Base-by-base conservation (phyloP, 2,329 filamentous ascomycete species). In the Botrytis aclada region DNA sequence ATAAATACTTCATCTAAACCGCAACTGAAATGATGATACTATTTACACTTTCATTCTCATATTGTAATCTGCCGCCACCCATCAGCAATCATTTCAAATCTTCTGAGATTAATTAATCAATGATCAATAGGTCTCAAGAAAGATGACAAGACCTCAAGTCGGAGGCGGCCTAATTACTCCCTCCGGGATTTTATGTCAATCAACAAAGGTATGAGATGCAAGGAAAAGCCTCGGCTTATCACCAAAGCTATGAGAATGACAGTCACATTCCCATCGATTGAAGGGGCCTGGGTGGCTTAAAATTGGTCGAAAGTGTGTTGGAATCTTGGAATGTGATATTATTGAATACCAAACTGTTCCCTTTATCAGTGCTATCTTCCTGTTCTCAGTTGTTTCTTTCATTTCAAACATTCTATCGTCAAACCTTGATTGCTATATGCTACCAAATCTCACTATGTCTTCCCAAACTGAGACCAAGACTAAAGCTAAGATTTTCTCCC, bases 401-500 rank as follows among this genome's bases (percentile, higher is more conserved):
- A 51, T n/a, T 25, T n/a, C 25, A 8, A 54, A 34, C 3, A 5
- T 3, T 58, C 45, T 56, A 14, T 25, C 2, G 16, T 64, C 16
- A 39, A 25, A 18, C 63, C 12, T 70, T n/a, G 20, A n/a, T 12
- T 10, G 29, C 34, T 54, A 2, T 10, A 16, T 51, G 16, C 39
- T 32, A 41, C 16, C 43, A n/a, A 65, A 20, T 14, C 25, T 34
- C 45, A 65, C 25, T 25, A 72, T 72, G 71, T 72, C 65, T n/a
- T 25, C 67, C 12, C 60, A 43, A 47, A 3, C 54, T 54, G 43
- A 37, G 16, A 34, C 22, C 22, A 70, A 70, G 45, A 32, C 43
- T 43, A 47, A 43, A 45, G 45, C 43, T 20, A 72, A 43, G 22
- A 62, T 45, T n/a, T 61, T 77, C 32, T 66, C 70, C 25, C 70